A percentile compares a stretch with the other conserved stretches of the same genome.
These are phyloP conservation scores for Phytophthora tubulina DNA, from an alignment of 352 stramenopile species.

Conservation along the genomic window DNA sequence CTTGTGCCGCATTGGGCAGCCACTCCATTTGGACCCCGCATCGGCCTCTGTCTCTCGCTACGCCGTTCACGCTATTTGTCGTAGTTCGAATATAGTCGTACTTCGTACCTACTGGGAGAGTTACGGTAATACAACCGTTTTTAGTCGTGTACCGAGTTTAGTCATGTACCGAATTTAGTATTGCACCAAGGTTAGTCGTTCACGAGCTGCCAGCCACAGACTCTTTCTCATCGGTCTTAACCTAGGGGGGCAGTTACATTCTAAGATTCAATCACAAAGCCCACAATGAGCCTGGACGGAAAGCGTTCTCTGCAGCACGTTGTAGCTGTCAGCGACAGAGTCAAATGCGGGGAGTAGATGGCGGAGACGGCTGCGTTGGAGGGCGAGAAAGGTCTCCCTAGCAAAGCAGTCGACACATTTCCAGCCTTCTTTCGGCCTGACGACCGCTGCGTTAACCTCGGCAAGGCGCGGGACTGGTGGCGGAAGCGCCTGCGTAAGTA, in stretches of 20 bases:
- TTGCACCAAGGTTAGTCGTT: too few relatives aligned
- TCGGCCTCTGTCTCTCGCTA: neutral
- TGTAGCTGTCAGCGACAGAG: neutral
- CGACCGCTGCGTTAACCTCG: neutral
- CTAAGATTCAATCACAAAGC: too few relatives aligned
- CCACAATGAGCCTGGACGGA: neutral
- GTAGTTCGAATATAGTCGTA: too few relatives aligned
- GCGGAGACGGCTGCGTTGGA: neutral
- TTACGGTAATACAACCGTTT: too few relatives aligned
- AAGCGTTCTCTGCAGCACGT: conserved; percentile 17
- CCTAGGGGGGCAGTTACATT: too few relatives aligned
- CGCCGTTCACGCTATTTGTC: too few relatives aligned
- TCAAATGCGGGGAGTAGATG: conserved; percentile 11
- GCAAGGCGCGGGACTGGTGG: conserved; percentile 11
- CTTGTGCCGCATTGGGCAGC: neutral
- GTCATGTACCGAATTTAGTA: too few relatives aligned
- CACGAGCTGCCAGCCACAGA: too few relatives aligned
- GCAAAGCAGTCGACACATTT: conserved; percentile 6
- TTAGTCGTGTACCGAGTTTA: too few relatives aligned
- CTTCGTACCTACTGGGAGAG: too few relatives aligned
- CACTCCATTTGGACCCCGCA: neutral
- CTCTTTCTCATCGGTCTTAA: too few relatives aligned
- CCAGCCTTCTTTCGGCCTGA: neutral
- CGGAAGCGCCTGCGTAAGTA: conserved; percentile 10
- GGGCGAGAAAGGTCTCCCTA: conserved; percentile 10